Base-by-base conservation (phyloP, 2,329 filamentous ascomycete species). In the Cladosporium sp. region DNA sequence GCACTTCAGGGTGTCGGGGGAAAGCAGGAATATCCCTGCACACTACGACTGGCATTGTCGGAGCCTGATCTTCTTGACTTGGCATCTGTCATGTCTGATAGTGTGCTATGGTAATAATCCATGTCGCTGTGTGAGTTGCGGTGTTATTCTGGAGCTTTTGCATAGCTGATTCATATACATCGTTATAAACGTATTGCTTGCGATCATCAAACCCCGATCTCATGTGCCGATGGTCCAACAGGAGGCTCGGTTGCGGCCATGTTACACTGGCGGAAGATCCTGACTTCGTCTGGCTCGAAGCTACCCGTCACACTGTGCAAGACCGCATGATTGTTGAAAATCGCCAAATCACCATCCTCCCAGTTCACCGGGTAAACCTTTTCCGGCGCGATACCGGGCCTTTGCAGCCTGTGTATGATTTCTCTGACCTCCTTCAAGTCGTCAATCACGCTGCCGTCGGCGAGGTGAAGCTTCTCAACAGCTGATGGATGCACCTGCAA, bases 241-340 rank as follows among this genome's bases (percentile, higher is more conserved):
- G 87, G 86, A 44, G 84, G 75, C 68, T 83, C 78, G 66, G 84
- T 89, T 3, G 85, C 87, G n/a, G 90, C 90, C 76, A 93, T 82
- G 75, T 93, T 93, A 78, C 91, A 93, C 80, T 93, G 91, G 68
- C 90, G 80, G 74, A 93, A 93, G 67, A 93, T 75, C 53, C 91
- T 79, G 35, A 92, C 86, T 80, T 93, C 90, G n/a, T 90, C 85
- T 58, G 88, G 85, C 8, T 84, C 83, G 77, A 93, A 93, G 1
- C 88, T 88, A 1, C 90, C 91, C 0, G 91, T 90, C 1, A 93
- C 91, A 3, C 86, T 89, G 76, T 94, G 91, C 65, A 93, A 75
- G 18, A 92, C 82, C 1, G 90, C 91, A 11, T 89, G 86, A 73
- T 93, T 93, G 76, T 93, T 89, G 78, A 93, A 93, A 29, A 93